These are phyloP conservation scores for Colletotrichum zoysiae DNA, from an alignment of 2,329 filamentous ascomycete species.

Conservation along the genomic window DNA sequence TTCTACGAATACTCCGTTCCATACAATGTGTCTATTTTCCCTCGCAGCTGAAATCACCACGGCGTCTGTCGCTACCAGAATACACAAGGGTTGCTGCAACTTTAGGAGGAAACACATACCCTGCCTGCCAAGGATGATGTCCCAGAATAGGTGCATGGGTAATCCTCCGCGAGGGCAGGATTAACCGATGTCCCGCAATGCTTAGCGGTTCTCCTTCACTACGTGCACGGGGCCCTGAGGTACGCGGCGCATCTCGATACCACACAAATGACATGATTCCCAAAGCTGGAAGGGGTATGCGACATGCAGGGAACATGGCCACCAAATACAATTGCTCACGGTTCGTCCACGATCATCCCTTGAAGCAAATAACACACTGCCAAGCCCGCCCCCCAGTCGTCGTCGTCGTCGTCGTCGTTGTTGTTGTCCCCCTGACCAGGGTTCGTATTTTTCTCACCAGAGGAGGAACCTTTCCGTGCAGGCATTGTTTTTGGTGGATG, in stretches of 20 bases:
- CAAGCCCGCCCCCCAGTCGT: slow-evolving; percentile 11
- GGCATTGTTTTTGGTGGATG: background rate
- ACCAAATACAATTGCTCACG: background rate
- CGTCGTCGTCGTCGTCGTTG: background rate
- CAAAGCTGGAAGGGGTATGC: slow-evolving; percentile 14
- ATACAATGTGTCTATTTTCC: slow-evolving; percentile 5
- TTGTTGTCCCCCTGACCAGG: background rate
- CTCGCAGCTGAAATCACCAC: slow-evolving; percentile 10
- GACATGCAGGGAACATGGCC: background rate
- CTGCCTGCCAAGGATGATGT: slow-evolving; percentile 32
- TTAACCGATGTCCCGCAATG: slow-evolving; percentile 35
- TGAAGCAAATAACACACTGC: background rate
- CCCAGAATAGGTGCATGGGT: slow-evolving; percentile 35
- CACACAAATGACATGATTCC: slow-evolving; percentile 15
- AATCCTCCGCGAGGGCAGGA: slow-evolving; percentile 25
- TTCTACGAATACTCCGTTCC: slow-evolving; percentile 1
- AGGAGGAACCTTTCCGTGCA: slow-evolving; percentile 9
- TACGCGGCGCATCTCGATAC: slow-evolving; percentile 12
- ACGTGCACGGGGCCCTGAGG: slow-evolving; percentile 13
- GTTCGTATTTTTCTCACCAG: slow-evolving; percentile 11
- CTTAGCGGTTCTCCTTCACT: slow-evolving; percentile 29
- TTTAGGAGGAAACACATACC: slow-evolving; percentile 22
- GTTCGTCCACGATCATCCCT: slow-evolving; percentile 8
- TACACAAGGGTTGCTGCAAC: slow-evolving; percentile 16
- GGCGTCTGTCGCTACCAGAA: background rate